These are phyloP conservation scores for Aphanomyces astaci DNA, from an alignment of 352 stramenopile species.

Conservation along the genomic window DNA sequence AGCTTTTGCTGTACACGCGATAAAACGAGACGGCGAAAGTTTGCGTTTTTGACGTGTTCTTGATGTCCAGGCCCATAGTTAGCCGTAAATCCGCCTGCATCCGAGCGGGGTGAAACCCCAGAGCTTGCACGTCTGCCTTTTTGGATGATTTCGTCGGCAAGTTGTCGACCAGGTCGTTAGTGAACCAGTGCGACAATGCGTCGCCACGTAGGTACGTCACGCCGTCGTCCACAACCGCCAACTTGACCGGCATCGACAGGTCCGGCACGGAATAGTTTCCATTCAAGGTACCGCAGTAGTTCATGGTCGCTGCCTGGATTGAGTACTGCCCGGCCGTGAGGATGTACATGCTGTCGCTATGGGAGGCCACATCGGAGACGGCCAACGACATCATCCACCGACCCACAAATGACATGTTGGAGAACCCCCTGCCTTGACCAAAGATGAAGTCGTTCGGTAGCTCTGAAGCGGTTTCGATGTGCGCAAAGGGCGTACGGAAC, in stretches of 20 bases:
- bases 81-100: not conserved
- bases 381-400: not conserved
- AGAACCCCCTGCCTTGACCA: not conserved
- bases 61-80: not conserved
- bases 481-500: conserved; percentile 5
- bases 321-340: not conserved
- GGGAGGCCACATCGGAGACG: not conserved
- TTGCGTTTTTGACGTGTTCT: conserved; percentile 1
- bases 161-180: not conserved
- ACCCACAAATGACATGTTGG: not conserved
- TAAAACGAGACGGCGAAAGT: not conserved
- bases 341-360: not conserved
- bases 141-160: not conserved
- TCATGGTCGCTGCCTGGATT: not conserved
- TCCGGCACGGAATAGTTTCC: not conserved
- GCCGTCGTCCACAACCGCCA: not conserved
- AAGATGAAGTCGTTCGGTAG: not conserved
- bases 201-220: conserved; percentile 11
- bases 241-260: not conserved
- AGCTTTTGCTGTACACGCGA: conserved; percentile 7
- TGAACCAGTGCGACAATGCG: not conserved
- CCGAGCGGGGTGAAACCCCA: not conserved
- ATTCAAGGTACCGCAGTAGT: not conserved
- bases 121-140: not conserved
- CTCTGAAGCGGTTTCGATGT: not conserved